Evolutionary conservation across 495 filamentous ascomycete species (phyloP).

Genomic region (Neurospora sp.): DNA sequence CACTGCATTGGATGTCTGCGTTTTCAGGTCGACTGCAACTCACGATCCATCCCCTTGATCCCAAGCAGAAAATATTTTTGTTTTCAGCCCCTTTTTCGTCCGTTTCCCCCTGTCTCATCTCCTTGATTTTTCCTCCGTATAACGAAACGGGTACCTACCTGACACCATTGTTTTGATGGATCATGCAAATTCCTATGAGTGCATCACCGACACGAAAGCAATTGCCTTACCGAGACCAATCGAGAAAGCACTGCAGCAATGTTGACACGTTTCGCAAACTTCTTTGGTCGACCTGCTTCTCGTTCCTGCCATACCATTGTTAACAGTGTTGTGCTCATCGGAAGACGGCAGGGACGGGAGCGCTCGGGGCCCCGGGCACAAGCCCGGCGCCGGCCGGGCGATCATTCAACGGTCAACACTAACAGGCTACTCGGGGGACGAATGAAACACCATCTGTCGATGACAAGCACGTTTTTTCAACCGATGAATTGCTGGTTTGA

Average conservation of each 20-base stretch:
- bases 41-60: neutral
- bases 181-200: neutral
- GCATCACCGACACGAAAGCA: neutral
- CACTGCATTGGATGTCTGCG: neutral
- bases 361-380: neutral
- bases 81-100: neutral
- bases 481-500: neutral
- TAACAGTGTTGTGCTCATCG: neutral
- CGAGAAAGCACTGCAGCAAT: neutral
- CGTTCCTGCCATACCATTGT: neutral
- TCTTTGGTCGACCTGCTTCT: neutral
- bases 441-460: neutral
- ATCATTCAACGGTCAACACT: neutral
- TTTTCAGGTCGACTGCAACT: neutral
- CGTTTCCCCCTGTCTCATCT: neutral
- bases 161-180: neutral
- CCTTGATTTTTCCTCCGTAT: neutral
- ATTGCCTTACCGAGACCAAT: neutral
- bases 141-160: neutral
- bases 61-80: neutral
- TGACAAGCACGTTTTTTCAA: neutral
- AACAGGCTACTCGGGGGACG: neutral
- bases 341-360: neutral
- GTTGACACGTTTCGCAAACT: neutral
- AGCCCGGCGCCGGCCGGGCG: neutral